Conservation (phyloP, 1,284 basidiomycete species). For the Mycena citricolor region DNA sequence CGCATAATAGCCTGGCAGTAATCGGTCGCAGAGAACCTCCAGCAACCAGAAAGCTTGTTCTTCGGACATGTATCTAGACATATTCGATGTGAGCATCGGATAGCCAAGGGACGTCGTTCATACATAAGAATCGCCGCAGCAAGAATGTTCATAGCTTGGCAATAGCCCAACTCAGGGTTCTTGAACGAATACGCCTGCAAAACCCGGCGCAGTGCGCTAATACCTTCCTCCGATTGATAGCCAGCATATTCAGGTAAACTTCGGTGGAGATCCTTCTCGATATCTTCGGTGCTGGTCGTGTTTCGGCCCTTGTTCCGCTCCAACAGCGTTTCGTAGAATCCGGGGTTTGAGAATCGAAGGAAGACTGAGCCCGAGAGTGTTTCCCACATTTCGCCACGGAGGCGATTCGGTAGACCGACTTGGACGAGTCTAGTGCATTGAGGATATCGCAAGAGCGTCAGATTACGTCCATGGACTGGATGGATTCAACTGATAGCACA, state of each 20-base stretch:
- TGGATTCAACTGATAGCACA: too few relatives aligned
- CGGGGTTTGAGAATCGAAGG: slow-evolving; percentile 86
- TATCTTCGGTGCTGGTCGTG: slow-evolving; percentile 94
- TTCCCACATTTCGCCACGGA: slow-evolving; percentile 99
- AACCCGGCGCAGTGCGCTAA: slow-evolving; percentile 83
- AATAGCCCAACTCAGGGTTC: slow-evolving; percentile 92
- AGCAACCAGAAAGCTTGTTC: slow-evolving; percentile 99
- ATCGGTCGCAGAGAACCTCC: slow-evolving; percentile 91
- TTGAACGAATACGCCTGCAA: slow-evolving; percentile 96
- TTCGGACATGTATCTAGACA: slow-evolving; percentile 98
- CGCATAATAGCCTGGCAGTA: slow-evolving; percentile 98
- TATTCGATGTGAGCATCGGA: not conserved
- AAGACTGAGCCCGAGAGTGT: slow-evolving; percentile 93
- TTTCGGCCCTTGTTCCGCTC: slow-evolving; percentile 79
- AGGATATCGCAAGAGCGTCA: slow-evolving; percentile 93
- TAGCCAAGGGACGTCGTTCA: slow-evolving; percentile 28
- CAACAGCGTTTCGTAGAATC: slow-evolving; percentile 81
- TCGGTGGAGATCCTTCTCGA: slow-evolving; percentile 97
- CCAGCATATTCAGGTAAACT: slow-evolving; percentile 94
- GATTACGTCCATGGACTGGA: slow-evolving; percentile 81
- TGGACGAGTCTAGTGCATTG: slow-evolving; percentile 96
- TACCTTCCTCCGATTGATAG: slow-evolving; percentile 88
- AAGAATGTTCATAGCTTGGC: slow-evolving; percentile 93
- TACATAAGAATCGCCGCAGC: slow-evolving; percentile 89
- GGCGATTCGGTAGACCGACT: slow-evolving; percentile 92